Base-by-base conservation (phyloP, 495 filamentous ascomycete genomes). In the Coniosporium apollinis region DNA sequence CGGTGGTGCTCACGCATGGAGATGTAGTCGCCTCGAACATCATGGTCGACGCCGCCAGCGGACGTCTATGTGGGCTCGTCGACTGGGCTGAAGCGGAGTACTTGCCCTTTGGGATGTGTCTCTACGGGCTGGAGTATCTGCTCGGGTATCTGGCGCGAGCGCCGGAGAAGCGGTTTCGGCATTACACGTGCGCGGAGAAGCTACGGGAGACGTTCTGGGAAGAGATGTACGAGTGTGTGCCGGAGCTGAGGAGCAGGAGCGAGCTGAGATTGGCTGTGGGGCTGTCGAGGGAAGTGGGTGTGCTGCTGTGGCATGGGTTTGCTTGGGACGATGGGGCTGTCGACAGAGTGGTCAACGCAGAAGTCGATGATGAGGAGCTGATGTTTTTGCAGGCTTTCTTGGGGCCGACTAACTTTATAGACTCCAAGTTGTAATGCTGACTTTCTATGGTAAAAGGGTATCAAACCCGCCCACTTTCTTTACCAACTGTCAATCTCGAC, bases 11-110 rank as follows among this genome's bases (percentile, higher is more conserved):
- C 4, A 72, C 60, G 4, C 69, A 75, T 41, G 70, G 70, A 3
- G 72, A 76, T 47, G 46, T 74, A 13, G 40, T 65, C 0, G 51
- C 65, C 2, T 50, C 51, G 8, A 76, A 75, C 40, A 62, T 94
- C 42, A 87, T 83, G 10, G 76, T 93, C 4, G 74, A 89, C 50
- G 65, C 76, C 46, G 74, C 71, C 22, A 86, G 49, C 4, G 44
- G 92, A 56, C 29, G 28, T 13, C 37, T 76, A 3, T 45, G 42
- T 0, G 72, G 72, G 0, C 36, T 75, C 4, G 50, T 77, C 4
- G 70, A 74, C 41, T 79, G 72, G 71, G 67, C 68, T 0, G 71
- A 76, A 42, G 65, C 64, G 0, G 70, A 74, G 47, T 57, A 47
- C 30, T 47, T 73, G 11, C 69, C 70, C 9, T 69, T 69, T 45